These are phyloP conservation scores for Torulaspora quercuum DNA, from an alignment of 805 yeast genomes.

Conservation along the genomic window DNA sequence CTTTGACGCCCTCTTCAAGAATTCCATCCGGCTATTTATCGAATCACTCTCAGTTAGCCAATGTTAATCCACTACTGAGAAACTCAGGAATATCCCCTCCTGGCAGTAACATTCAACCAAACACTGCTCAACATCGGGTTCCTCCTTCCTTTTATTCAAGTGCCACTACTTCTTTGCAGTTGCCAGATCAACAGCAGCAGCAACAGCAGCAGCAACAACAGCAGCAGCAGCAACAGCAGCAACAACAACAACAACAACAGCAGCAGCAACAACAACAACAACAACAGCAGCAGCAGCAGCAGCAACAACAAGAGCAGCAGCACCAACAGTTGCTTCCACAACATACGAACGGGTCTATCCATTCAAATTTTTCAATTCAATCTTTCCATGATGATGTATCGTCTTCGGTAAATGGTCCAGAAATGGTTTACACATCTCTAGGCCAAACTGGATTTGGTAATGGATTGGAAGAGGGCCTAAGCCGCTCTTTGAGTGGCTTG, in stretches of 20 bases:
- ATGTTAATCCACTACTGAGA: conserved; percentile 34
- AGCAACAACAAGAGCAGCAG: conserved; percentile 7
- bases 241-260: conserved; percentile 8
- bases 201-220: conserved; percentile 9
- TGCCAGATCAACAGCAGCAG: conserved; percentile 13
- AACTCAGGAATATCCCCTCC: conserved; percentile 31
- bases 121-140: conserved; percentile 21
- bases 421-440: conserved; percentile 21
- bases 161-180: conserved; percentile 8
- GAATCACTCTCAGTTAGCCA: conserved; percentile 24
- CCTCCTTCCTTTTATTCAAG: conserved; percentile 18
- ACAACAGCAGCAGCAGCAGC: conserved; percentile 11
- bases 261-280: conserved; percentile 9
- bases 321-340: conserved; percentile 33
- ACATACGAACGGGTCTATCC: conserved; percentile 36
- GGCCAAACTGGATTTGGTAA: conserved; percentile 19
- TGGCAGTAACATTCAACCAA: conserved; percentile 20
- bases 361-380: conserved; percentile 35
- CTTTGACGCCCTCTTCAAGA: conserved; percentile 34
- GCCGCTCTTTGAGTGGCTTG: conserved; percentile 34
- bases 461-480: conserved; percentile 32
- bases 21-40: conserved; percentile 38
- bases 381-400: conserved; percentile 29
- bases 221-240: conserved; percentile 12
- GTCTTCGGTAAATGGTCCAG: conserved; percentile 16